Evolutionary conservation across 192 early-diverging fungal genomes (phyloP).

Genomic region (Backusella tarrabulga): DNA sequence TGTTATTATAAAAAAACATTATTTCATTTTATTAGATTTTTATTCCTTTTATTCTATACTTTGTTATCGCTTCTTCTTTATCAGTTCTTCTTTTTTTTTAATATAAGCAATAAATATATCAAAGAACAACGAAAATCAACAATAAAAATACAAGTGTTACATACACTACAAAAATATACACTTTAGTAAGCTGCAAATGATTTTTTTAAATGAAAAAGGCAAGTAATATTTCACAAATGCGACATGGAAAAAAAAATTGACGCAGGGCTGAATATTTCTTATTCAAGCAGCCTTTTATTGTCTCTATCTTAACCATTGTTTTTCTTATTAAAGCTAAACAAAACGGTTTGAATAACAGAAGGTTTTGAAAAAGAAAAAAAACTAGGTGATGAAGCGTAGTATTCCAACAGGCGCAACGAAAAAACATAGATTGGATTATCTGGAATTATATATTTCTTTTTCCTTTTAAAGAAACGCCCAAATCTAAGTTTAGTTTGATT

Average conservation of each 20-base stretch:
- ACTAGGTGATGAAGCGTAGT: not conserved
- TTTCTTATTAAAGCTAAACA: not conserved
- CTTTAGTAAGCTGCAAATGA: not conserved
- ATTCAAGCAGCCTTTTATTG: not conserved
- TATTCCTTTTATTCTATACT: not conserved
- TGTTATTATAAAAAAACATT: not conserved
- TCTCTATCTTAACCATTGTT: not conserved
- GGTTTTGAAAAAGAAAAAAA: not conserved
- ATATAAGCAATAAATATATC: not conserved
- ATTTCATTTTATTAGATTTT: not conserved
- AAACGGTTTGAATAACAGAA: not conserved
- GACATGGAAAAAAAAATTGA: not conserved
- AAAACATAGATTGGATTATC: not conserved
- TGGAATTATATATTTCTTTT: not conserved
- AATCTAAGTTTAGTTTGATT: not conserved
- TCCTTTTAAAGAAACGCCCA: constrained; percentile 4
- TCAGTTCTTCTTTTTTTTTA: no score
- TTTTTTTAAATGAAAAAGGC: not conserved
- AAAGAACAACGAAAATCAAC: not conserved
- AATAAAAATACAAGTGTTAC: not conserved
- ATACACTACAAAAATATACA: not conserved
- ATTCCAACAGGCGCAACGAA: not conserved
- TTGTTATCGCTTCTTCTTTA: not conserved
- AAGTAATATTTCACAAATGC: constrained; percentile 2
- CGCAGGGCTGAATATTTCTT: not conserved